Base-by-base conservation (phyloP, 2,329 filamentous ascomycete species). In the Zymoseptoria pseudotritici region DNA sequence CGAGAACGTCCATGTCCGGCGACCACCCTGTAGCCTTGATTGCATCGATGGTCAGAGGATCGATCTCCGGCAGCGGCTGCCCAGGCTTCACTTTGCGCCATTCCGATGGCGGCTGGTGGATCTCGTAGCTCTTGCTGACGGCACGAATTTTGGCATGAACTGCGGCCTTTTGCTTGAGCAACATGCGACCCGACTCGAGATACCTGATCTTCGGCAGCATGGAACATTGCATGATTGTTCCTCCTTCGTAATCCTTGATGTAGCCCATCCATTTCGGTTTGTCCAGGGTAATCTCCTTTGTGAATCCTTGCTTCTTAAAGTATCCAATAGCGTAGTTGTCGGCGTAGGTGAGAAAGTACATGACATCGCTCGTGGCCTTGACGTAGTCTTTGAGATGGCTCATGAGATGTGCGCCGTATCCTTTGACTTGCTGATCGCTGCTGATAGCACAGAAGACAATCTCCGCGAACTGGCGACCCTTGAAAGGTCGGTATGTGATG, bases 301-400 rank as follows among this genome's bases (percentile, higher is more conserved):
- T 97, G 72, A 99, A 99, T 0, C 94, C 94, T 73, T 99, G 94
- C 74, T 99, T 99, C 75, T 97, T 96, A 77, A 99, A 99, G 75
- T 97, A 99, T 10, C 94, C 94, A 66, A 96, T 99, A 49, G 94
- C 94, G 71, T 97, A 97, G 75, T 99, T 99, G 75, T 99, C 94
- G 65, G 94, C 94, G 71, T 99, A 99, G 1, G 94, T 99, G 2
- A 99, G 82, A 75, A 99, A 99, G 75, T 99, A 92, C 92, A 97
- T 97, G 54, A 99, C 92, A 66, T 92, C 87, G 57, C 90, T 95
- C 0, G 93, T 97, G 6, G 93, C 92, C 75, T 96, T 97, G 74
- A 99, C 94, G 70, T 97, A 99, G 78, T 99, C 86, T 77, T 99
- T 99, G 53, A 99, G 79, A 73, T 99, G 94, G 2, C 90, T 93